Base-by-base conservation (phyloP, 352 stramenopile genomes). In the Lagenidium giganteum region DNA sequence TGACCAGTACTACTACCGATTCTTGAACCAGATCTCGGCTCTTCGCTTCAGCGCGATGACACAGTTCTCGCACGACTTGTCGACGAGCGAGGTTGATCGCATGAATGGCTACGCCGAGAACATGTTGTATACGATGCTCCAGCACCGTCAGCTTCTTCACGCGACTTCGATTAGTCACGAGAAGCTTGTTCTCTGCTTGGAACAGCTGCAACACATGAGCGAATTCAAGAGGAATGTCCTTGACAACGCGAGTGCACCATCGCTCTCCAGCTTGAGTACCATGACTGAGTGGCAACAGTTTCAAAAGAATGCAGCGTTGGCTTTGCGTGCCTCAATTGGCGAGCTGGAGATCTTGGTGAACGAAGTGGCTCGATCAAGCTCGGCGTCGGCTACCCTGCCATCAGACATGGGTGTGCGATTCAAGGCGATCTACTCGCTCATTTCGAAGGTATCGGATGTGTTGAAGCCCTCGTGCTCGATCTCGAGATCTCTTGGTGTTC, bases 71-170 rank as follows among this genome's bases (percentile, higher is more conserved):
- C 64, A 76, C 28, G 81, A 95, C 50, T 32, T 95, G 23, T 90
- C 70, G 8, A 54, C 44, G 13, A 70, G 53, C 14, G 80, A 95
- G 41, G 72, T 78, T 1, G 68, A 89, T 16, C 51, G 80, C 14
- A 95, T 96, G 73, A 71, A 61, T 39, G 78, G 76, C 8, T 85
- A 91, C 34, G 68, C 83, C 0, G 83, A 96, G 38, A 89, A 94
- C 50, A 79, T 96, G 60, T 51, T 91, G 0, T 56, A 82, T 34
- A 61, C 65, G 22, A 74, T 93, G 42, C 52, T 96, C 22, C 80
- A 95, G 49, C 80, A 96, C 40, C 75, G 87, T 17, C 67, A 79
- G 11, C 52, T 83, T 3, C 65, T 95, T 4, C 64, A 81, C 16
- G 57, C 61, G 7, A 60, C 71, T 2, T 81, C 70, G 8, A 47